Conservation (phyloP, 1,284 basidiomycete species). For the Abortiporus biennis region DNA sequence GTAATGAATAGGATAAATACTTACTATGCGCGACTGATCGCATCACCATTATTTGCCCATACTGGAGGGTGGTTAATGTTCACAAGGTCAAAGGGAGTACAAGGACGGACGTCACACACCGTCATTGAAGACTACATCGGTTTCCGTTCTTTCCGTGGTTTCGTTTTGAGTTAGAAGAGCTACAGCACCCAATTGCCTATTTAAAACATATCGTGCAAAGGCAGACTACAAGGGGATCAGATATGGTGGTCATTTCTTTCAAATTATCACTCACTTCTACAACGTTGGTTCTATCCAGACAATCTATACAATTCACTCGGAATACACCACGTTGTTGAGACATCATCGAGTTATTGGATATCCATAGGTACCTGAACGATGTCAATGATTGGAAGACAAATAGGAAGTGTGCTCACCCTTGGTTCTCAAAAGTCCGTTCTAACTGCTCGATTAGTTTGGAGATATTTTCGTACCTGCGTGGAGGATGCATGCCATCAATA, state of each 20-base stretch:
- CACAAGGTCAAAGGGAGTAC: constrained; percentile 2
- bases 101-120: constrained; percentile 34
- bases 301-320: constrained; percentile 91
- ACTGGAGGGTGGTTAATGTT: constrained; percentile 35
- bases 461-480: constrained; percentile 80
- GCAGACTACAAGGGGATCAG: constrained; percentile 57
- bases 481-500: constrained; percentile 7
- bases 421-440: constrained; percentile 67
- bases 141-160: constrained; percentile 43
- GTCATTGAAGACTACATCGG: constrained; percentile 84
- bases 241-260: background rate
- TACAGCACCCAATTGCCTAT: constrained; percentile 76
- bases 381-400: background rate
- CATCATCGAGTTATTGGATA: constrained; percentile 64
- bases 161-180: constrained; percentile 57
- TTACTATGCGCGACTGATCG: constrained; percentile 82
- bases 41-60: constrained; percentile 96
- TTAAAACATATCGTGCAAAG: constrained; percentile 79
- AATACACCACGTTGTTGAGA: constrained; percentile 83
- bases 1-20: constrained; percentile 22
- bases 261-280: constrained; percentile 49
- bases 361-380: constrained; percentile 73
- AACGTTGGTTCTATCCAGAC: constrained; percentile 88
- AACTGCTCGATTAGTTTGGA: constrained; percentile 69
- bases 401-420: constrained; percentile 47